phyloP scores from a whole-genome alignment of 2,329 filamentous ascomycete genomes.

The Aspergillus texensis region DNA sequence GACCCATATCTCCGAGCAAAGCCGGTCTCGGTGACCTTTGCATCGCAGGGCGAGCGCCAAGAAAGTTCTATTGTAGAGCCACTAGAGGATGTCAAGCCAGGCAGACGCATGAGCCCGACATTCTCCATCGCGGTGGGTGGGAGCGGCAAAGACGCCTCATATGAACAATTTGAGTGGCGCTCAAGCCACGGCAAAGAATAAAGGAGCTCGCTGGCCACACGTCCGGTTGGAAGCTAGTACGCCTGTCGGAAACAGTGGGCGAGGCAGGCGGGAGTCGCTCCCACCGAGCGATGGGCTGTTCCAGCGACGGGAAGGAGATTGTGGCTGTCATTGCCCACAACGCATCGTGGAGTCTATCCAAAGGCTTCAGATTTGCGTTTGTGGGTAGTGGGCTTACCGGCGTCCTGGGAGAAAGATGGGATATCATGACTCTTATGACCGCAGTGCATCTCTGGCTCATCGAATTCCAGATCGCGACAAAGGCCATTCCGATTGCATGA shows the following conservation, averaged over 20 bases:
- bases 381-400: background rate
- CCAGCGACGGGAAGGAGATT: background rate
- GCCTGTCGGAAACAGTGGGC: background rate
- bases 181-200: constrained; percentile 6
- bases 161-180: constrained; percentile 9
- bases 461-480: background rate
- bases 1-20: background rate
- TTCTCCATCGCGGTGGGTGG: background rate
- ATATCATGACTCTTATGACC: background rate
- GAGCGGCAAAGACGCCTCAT: background rate
- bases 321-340: constrained; percentile 6
- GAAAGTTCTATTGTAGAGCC: background rate
- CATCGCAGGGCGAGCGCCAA: background rate
- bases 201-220: background rate
- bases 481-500: background rate
- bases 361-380: constrained; percentile 5
- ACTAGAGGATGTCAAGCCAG: background rate
- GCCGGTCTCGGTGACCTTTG: background rate
- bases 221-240: constrained; percentile 8
- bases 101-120: background rate
- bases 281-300: background rate
- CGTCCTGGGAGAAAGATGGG: constrained; percentile 6
- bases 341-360: constrained; percentile 7
- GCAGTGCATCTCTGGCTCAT: background rate
- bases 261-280: background rate